Conservation (phyloP, 331 rosid species). For the Phaseolus coccineus region DNA sequence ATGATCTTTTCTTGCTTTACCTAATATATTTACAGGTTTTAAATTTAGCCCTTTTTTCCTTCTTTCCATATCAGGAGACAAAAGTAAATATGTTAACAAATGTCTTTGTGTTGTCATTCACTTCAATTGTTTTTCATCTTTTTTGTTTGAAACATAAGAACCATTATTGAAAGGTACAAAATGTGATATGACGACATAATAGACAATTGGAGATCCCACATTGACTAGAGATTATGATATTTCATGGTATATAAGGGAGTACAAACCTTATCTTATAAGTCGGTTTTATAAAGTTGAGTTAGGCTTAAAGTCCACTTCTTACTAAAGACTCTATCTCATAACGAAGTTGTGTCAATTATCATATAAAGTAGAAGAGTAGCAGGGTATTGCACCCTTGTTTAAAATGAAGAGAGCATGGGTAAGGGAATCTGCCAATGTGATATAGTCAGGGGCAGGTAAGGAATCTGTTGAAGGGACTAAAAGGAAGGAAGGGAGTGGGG, state of each 20-base stretch:
- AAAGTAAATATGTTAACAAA: constrained; percentile 31
- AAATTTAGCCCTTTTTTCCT: constrained; percentile 3
- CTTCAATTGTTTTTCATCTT: background rate
- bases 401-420: background rate
- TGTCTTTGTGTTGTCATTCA: constrained; percentile 15
- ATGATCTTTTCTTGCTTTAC: constrained; percentile 19
- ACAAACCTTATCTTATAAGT: too few species aligned
- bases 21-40: constrained; percentile 31
- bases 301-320: too few species aligned
- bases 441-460: background rate
- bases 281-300: too few species aligned
- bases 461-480: constrained; percentile 19
- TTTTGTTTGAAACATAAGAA: constrained; percentile 12
- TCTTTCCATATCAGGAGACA: constrained; percentile 14
- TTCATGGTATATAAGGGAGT: too few species aligned
- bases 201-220: background rate
- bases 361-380: constrained; percentile 8
- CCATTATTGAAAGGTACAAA: constrained; percentile 31
- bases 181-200: background rate
- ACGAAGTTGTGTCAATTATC: background rate
- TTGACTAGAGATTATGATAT: too few species aligned
- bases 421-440: constrained; percentile 4
- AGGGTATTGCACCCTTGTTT: background rate
- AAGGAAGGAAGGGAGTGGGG: constrained; percentile 29
- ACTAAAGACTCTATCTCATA: background rate